phyloP scores from a whole-genome alignment of 2,329 filamentous ascomycete species.

The Penicillium sp. region DNA sequence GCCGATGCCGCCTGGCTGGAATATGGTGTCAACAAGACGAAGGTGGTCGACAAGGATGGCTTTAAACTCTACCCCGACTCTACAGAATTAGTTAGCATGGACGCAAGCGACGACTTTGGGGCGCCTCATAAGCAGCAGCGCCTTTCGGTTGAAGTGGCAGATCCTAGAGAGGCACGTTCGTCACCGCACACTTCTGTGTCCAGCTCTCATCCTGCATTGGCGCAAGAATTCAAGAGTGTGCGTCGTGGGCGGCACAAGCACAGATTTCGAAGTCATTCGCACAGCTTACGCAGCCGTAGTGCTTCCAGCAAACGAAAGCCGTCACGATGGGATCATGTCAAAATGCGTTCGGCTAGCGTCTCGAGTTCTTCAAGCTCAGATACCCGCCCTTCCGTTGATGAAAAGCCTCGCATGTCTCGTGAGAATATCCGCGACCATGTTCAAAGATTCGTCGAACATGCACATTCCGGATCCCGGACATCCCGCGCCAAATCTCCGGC shows the following conservation, averaged over 20 bases:
- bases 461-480: conserved; percentile 6
- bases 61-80: conserved; percentile 60
- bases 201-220: conserved; percentile 40
- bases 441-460: conserved; percentile 9
- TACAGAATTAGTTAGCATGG: conserved; percentile 23
- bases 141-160: conserved; percentile 20
- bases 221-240: conserved; percentile 50
- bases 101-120: conserved; percentile 11
- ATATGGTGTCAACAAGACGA: conserved; percentile 72
- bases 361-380: conserved; percentile 60
- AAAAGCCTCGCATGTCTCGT: conserved; percentile 11
- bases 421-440: conserved; percentile 7
- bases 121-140: conserved; percentile 22
- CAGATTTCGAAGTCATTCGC: conserved; percentile 59
- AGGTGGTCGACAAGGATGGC: conserved; percentile 78
- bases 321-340: conserved; percentile 55
- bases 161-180: conserved; percentile 19
- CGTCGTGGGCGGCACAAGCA: conserved; percentile 59
- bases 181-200: conserved; percentile 37
- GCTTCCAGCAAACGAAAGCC: conserved; percentile 51
- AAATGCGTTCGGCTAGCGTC: conserved; percentile 51
- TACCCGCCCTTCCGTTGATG: conserved; percentile 11
- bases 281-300: conserved; percentile 56
- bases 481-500: conserved; percentile 14
- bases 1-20: conserved; percentile 92